Evolutionary conservation across 768 basidiomycete genomes (phyloP), one percentile per base, ranked within the genome.

Genomic region (Collybia sp.): DNA sequence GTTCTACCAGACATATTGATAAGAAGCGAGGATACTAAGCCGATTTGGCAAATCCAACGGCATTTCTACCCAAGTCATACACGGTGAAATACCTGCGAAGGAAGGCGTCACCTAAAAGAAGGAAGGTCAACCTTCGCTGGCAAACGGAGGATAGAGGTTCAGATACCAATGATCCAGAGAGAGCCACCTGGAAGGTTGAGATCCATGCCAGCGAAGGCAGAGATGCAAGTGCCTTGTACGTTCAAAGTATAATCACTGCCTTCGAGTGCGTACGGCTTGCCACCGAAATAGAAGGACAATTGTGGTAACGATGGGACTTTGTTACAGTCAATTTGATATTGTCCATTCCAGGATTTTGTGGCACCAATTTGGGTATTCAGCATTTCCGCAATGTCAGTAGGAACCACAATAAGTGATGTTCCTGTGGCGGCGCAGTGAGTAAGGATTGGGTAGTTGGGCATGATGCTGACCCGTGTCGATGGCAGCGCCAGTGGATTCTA

Each of bases 331-430:
- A 99, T 73, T 18, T 81, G 82, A 61, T 95, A 96, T 66, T 97
- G 95, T 34, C 95, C 96, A 60, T 88, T 96, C 94, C 94, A 98
- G 1, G 85, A 81, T 60, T 85, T 91, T 70, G 79, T 88, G 12
- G 95, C 95, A 48, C 96, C 96, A 44, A 99, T 96, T 64, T 88
- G 83, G 30, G 86, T 73, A 69, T 99, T 98, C 58, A 99, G 73
- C 91, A 99, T 91, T 74, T 99, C 96, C 43, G 96, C 94, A 44
- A 98, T 77, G 59, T 98, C 95, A 47, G 85, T 83, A 42, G 95
- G 95, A 42, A 95, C 73, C 41, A 87, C 95, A 56, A 98, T 97
- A 50, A 97, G 75, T 6, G 92, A 94, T 34, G 96, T 97, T 45
- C 93, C 93, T 84, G 59, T 16, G 6, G 6, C 17, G 1, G 20